Conservation (phyloP, 768 basidiomycete species). For the Phlebiopsis flavidoalba region DNA sequence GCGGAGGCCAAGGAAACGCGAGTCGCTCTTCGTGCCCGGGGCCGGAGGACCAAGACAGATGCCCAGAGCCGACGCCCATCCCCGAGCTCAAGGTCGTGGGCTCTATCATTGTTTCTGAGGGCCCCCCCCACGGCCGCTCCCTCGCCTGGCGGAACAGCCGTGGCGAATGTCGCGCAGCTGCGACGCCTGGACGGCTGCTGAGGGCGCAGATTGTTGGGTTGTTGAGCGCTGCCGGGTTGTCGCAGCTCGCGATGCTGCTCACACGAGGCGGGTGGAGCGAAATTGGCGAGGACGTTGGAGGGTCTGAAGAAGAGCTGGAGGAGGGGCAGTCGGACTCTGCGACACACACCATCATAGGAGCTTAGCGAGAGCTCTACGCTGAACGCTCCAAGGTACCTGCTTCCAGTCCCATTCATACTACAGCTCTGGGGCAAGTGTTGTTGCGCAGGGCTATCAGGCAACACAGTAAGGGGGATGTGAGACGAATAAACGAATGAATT, state of each 20-base stretch:
- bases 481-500: too few species aligned
- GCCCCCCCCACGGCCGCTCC: slow-evolving; percentile 63
- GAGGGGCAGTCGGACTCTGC: slow-evolving; percentile 25
- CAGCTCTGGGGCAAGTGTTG: too few species aligned
- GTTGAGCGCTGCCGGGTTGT: slow-evolving; percentile 67
- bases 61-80: slow-evolving; percentile 43
- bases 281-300: slow-evolving; percentile 65
- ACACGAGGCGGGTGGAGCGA: slow-evolving; percentile 65
- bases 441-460: too few species aligned
- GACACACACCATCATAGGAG: not conserved
- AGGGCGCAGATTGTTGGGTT: slow-evolving; percentile 83
- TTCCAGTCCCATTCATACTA: too few species aligned
- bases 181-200: slow-evolving; percentile 71
- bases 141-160: slow-evolving; percentile 46
- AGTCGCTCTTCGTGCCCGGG: slow-evolving; percentile 43
- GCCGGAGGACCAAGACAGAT: slow-evolving; percentile 67
- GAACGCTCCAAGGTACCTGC: too few species aligned
- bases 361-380: not conserved
- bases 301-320: slow-evolving; percentile 68
- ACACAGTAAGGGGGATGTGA: too few species aligned
- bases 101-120: slow-evolving; percentile 79
- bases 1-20: slow-evolving; percentile 38
- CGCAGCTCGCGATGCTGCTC: slow-evolving; percentile 67
- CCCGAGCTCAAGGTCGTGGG: slow-evolving; percentile 74
- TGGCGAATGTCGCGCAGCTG: slow-evolving; percentile 63